These are phyloP conservation scores for Russula vinacea DNA, from an alignment of 768 basidiomycete species.

Conservation along the genomic window DNA sequence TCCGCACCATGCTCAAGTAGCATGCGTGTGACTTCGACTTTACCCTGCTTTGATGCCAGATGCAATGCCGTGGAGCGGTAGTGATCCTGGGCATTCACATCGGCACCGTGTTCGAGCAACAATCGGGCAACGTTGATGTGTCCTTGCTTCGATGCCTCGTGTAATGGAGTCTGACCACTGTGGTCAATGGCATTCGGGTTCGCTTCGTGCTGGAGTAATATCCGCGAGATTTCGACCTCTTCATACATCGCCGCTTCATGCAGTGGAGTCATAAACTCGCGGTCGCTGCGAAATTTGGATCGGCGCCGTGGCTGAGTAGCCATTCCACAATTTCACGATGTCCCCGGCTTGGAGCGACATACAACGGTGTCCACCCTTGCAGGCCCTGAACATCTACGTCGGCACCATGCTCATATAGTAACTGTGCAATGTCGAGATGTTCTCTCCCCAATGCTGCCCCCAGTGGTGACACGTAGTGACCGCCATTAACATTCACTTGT, in stretches of 20 bases:
- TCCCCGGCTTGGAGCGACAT: neutral
- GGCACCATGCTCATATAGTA: neutral
- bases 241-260: neutral
- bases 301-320: neutral
- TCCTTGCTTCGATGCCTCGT: rapidly evolving
- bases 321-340: neutral
- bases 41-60: too few relatives aligned
- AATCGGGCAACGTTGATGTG: neutral
- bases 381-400: neutral
- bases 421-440: neutral
- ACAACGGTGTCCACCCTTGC: neutral
- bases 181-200: neutral
- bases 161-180: neutral
- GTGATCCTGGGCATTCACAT: too few relatives aligned
- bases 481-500: neutral
- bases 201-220: neutral
- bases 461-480: neutral
- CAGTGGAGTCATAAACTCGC: neutral
- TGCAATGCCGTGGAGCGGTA: too few relatives aligned
- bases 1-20: too few relatives aligned
- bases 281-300: neutral
- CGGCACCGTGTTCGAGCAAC: too few relatives aligned
- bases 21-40: too few relatives aligned
- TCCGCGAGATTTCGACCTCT: neutral
- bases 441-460: neutral